phyloP scores from a whole-genome alignment of 2,329 filamentous ascomycete genomes.

The Phyllosticta citribraziliensis region DNA sequence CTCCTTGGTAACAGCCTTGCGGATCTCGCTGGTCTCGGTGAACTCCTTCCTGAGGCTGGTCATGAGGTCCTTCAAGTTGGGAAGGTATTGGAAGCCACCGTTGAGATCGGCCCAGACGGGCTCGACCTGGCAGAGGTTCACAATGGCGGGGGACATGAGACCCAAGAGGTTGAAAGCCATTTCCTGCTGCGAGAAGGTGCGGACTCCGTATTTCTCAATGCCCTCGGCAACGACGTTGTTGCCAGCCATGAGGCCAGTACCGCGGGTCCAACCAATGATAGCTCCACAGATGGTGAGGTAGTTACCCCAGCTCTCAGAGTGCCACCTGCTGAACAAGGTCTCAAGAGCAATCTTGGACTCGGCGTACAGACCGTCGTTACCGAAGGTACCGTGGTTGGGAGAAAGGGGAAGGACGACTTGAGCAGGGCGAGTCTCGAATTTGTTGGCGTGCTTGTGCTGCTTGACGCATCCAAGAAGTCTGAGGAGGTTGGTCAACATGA shows the following conservation, averaged over 20 bases:
- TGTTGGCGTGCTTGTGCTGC: constrained; percentile 74
- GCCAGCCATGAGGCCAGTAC: constrained; percentile 92
- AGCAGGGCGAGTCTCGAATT: constrained; percentile 89
- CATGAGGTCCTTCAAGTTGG: constrained; percentile 90
- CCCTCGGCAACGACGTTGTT: constrained; percentile 98
- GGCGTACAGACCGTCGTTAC: constrained; percentile 94
- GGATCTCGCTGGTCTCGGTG: constrained; percentile 88
- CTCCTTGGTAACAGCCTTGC: constrained; percentile 89
- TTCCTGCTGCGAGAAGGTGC: constrained; percentile 97
- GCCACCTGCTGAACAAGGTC: constrained; percentile 97
- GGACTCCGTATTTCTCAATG: constrained; percentile 90
- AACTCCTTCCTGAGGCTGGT: constrained; percentile 87
- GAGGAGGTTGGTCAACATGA: constrained; percentile 96
- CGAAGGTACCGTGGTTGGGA: constrained; percentile 96
- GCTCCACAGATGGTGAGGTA: constrained; percentile 98
- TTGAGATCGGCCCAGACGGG: constrained; percentile 97
- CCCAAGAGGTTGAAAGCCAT: constrained; percentile 99
- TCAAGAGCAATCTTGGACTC: constrained; percentile 96
- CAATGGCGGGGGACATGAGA: constrained; percentile 87
- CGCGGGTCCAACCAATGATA: constrained; percentile 98
- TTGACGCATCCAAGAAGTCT: constrained; percentile 87
- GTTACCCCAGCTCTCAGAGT: constrained; percentile 93
- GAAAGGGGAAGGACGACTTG: constrained; percentile 94
- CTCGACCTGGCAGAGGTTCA: constrained; percentile 90
- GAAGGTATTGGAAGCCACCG: constrained; percentile 94